Evolutionary conservation across 768 basidiomycete species (phyloP).

Genomic region (Tubosaeta sp.): DNA sequence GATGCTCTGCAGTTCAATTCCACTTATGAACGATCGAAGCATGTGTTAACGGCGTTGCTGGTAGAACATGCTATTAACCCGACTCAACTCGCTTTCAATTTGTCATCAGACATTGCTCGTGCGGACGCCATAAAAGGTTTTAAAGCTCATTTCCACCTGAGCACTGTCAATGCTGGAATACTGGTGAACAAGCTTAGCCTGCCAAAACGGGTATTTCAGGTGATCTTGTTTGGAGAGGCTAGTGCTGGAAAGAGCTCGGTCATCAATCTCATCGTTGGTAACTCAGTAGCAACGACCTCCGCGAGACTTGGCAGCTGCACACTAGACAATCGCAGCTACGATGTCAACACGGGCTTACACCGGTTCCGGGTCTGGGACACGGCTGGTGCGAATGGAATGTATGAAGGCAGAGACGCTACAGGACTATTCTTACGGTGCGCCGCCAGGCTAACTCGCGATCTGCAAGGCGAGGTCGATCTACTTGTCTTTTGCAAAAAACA

Average conservation of each 20-base stretch:
- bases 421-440: no score
- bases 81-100: conserved; percentile 7
- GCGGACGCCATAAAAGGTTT: conserved; percentile 4
- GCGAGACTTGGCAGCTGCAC: conserved; percentile 33
- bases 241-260: no score
- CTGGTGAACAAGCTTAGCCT: conserved; percentile 11
- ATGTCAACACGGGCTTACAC: conserved; percentile 14
- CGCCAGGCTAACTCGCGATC: conserved; percentile 24
- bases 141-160: conserved; percentile 9
- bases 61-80: conserved; percentile 1
- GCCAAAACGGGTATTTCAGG: conserved; percentile 21
- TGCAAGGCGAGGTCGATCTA: conserved; percentile 35
- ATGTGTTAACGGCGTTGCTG: conserved; percentile 8
- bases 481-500: conserved; percentile 34
- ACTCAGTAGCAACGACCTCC: no score
- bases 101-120: conserved; percentile 5
- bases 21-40: conserved; percentile 17
- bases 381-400: conserved; percentile 22
- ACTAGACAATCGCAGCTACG: conserved; percentile 23
- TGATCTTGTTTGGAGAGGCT: conserved; percentile 39
- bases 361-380: conserved; percentile 30
- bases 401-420: conserved; percentile 6
- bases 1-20: no score
- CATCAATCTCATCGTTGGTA: no score
- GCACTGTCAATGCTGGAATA: conserved; percentile 4